phyloP scores from a whole-genome alignment of 2,329 filamentous ascomycete species.

The Trichoderma sp. region DNA sequence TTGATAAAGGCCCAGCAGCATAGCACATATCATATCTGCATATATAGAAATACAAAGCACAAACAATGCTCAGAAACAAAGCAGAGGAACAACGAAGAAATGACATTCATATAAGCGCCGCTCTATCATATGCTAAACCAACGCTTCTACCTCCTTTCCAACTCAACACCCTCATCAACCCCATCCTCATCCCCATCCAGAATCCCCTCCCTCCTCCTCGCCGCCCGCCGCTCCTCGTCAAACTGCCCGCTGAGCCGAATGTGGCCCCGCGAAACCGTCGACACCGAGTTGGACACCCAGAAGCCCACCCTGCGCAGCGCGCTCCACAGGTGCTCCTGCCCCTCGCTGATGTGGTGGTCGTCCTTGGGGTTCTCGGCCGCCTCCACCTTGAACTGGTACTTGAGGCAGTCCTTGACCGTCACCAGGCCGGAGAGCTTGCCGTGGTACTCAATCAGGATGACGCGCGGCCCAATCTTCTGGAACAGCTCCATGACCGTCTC shows the following conservation, averaged over 20 bases:
- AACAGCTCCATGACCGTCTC: constrained; percentile 99
- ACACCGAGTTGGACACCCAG: constrained; percentile 63
- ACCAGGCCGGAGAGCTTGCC: constrained; percentile 82
- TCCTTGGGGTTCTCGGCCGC: constrained; percentile 73
- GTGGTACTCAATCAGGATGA: constrained; percentile 89
- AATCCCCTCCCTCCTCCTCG: constrained; percentile 53
- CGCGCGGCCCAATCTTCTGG: constrained; percentile 93
- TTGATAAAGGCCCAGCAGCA: not conserved
- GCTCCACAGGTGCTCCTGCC: constrained; percentile 68
- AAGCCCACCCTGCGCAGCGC: constrained; percentile 54
- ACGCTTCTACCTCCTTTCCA: constrained; percentile 41
- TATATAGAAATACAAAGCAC: constrained; percentile 11
- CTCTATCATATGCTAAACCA: constrained; percentile 4
- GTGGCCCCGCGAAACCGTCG: constrained; percentile 57
- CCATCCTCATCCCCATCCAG: constrained; percentile 49
- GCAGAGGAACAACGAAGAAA: not conserved
- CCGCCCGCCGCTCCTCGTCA: constrained; percentile 45
- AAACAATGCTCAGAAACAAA: not conserved
- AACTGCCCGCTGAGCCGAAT: constrained; percentile 53
- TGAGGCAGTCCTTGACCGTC: constrained; percentile 95
- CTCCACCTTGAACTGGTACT: constrained; percentile 96
- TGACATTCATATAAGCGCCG: constrained; percentile 5
- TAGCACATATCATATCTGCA: constrained; percentile 11
- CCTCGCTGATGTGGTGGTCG: constrained; percentile 57
- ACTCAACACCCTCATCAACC: constrained; percentile 47